Percentiles rank a stretch among this genome's conserved stretches.
Conservation (phyloP, 805 yeast species). For the Starmerella geochares region DNA sequence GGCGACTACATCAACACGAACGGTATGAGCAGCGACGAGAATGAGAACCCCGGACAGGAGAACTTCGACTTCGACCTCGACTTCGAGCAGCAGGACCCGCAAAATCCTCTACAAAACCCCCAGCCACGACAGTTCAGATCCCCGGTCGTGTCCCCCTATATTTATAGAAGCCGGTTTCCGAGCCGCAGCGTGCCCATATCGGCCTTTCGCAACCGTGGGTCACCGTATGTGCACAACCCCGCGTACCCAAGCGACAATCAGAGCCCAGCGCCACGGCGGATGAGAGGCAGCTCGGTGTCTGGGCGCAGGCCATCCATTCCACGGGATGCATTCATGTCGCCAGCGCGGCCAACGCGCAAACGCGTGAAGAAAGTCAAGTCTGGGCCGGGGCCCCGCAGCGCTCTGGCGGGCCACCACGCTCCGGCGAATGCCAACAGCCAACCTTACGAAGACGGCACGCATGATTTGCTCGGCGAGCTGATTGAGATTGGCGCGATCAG, state of each 20-base stretch:
- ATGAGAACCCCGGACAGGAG: slow-evolving; percentile 31
- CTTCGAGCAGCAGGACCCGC: slow-evolving; percentile 5
- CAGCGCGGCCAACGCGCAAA: slow-evolving; percentile 24
- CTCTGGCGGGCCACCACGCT: background rate
- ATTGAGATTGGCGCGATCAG: slow-evolving; percentile 32
- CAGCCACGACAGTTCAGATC: slow-evolving; percentile 12
- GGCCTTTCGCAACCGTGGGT: slow-evolving; percentile 78
- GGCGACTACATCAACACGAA: slow-evolving; percentile 84
- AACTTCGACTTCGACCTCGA: slow-evolving; percentile 28
- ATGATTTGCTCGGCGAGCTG: slow-evolving; percentile 31
- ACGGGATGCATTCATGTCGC: slow-evolving; percentile 28
- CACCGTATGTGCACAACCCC: slow-evolving; percentile 25
- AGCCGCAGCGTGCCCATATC: slow-evolving; percentile 55
- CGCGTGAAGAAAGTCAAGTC: slow-evolving; percentile 10
- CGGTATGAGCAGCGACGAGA: slow-evolving; percentile 55
- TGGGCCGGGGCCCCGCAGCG: slow-evolving; percentile 6
- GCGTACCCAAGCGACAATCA: slow-evolving; percentile 17
- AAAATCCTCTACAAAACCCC: slow-evolving; percentile 1
- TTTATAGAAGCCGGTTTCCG: slow-evolving; percentile 33
- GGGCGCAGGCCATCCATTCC: slow-evolving; percentile 22
- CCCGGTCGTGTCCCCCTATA: slow-evolving; percentile 26
- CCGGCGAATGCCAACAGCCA: background rate
- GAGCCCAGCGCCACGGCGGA: slow-evolving; percentile 20
- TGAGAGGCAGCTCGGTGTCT: slow-evolving; percentile 19
- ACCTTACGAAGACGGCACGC: slow-evolving; percentile 16